Base-by-base conservation (phyloP, 768 basidiomycete species). In the Hypholoma fasciculare region DNA sequence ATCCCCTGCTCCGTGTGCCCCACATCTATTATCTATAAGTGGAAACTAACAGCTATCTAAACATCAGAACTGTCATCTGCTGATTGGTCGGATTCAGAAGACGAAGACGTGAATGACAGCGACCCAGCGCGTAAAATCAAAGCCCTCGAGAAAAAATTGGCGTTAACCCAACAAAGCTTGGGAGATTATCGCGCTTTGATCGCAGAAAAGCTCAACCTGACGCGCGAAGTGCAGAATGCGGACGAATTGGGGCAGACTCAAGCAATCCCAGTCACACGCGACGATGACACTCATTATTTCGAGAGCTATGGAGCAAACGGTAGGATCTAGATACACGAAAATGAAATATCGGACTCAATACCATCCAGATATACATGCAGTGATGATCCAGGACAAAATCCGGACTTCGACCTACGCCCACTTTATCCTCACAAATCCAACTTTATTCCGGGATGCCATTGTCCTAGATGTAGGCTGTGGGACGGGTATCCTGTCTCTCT, bases 391-490 rank as follows among this genome's bases (percentile, higher is more conserved):
- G 67, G 96, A 98, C 69, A 89, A 89, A 77, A 92, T 96, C 49
- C 84, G 96, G 54, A 98, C 96, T 1, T 87, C 95, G 20, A 88
- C 94, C 1, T 98, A 98, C 70, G 94, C 93, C 11, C 82, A 89
- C 17, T 98, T 92, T 74, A 96, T 98, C 70, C 77, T 96, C 26
- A 85, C 83, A 6, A 95, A 89, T 69, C 89, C 94, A 0, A 69
- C 78, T 6, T 74, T 95, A 12, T 97, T 98, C 78, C 83, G 84
- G 56, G 90, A 88, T 61, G 91, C 93, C 16, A 73, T 89, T 50
- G 96, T 98, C 5, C 85, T 98, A 58, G 96, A 98, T 64, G 95
- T 98, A 20, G 96, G 96, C 5, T 98, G 96, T 65, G 96, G 96
- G 1, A 97, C 96, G 0, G 93, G 96, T 1, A 94, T 97, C 49